Base-by-base conservation (phyloP, 1,284 basidiomycete species). In the Microbotryomycetes sp. region DNA sequence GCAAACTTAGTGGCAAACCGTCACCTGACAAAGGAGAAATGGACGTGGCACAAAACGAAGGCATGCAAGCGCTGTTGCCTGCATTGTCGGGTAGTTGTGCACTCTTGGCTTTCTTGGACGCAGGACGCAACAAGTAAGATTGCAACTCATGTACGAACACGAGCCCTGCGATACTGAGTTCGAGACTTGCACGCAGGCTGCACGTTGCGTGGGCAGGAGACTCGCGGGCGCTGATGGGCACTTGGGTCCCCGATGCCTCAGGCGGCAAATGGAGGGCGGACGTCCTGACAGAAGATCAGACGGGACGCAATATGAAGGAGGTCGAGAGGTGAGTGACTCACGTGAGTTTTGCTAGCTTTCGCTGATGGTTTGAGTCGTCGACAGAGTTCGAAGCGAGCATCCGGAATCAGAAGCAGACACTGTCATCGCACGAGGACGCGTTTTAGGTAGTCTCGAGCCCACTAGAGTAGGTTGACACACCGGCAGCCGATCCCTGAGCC, bases 201-300 rank as follows among this genome's bases (percentile, higher is more conserved):
- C 93, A 93, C 71, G 84, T 97, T 45, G 94, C 96, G 2, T 87
- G 87, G 69, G 87, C 92, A 6, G 96, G 96, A 2, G 96, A 99
- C 75, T 89, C 89, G 71, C 84, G 96, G 49, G 96, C 96, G 12
- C 90, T 99, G 3, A 93, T 94, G 15, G 96, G 96, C 29, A 84
- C 91, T 62, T 94, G 90, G 87, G 85, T 89, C 68, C 78, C 9
- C 80, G 77, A 77, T 22, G 63, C 56, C 9, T 69, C 74, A 0
- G 65, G 71, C 32, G 82, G 83, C 16, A 78, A 78, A 62, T 97
- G 93, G 93, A 83, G 85, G 57, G 88, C 92, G 23, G 92, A 97
- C 74, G 89, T 91, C 23, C 80, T 99, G 62, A 89, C 84, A 36
- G 89, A 96, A 73, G 96, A 98, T 74, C 93, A 97, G 79, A 97